Conservation (phyloP, 768 basidiomycete species). For the Collybia sordida region DNA sequence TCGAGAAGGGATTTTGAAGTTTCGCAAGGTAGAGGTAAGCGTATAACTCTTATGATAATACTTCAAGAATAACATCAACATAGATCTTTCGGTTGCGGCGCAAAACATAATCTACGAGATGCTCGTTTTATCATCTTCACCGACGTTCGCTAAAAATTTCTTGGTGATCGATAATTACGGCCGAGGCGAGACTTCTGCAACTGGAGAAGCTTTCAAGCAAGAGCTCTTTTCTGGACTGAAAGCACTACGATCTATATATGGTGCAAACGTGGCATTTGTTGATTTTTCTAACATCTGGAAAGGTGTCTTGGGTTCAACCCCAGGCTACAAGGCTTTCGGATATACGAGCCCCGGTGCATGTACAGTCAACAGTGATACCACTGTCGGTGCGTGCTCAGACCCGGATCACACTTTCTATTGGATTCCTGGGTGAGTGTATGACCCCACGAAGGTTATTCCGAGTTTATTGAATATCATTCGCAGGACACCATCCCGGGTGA, state of each 20-base stretch:
- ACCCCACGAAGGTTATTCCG: neutral
- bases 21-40: conserved; percentile 28
- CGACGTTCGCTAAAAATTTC: conserved; percentile 47
- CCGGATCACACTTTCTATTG: conserved; percentile 20
- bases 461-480: neutral
- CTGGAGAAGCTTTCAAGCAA: conserved; percentile 46
- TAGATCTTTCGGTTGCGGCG: conserved; percentile 31
- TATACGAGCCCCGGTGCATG: conserved; percentile 35
- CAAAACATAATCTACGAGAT: conserved; percentile 40
- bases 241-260: conserved; percentile 21
- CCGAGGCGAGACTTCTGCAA: conserved; percentile 34
- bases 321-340: conserved; percentile 50
- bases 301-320: conserved; percentile 36
- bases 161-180: conserved; percentile 55
- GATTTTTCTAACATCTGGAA: conserved; percentile 48
- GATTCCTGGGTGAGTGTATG: conserved; percentile 17
- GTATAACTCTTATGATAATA: conserved; percentile 12
- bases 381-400: conserved; percentile 14
- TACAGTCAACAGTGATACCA: conserved; percentile 7
- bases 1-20: conserved; percentile 37
- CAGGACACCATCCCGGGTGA: conserved; percentile 15
- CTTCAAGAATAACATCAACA: conserved; percentile 18
- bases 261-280: conserved; percentile 43
- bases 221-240: conserved; percentile 40
- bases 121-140: conserved; percentile 37